Conservation (phyloP, 345 rosid genomes). For the Gossypium herbaceum region DNA sequence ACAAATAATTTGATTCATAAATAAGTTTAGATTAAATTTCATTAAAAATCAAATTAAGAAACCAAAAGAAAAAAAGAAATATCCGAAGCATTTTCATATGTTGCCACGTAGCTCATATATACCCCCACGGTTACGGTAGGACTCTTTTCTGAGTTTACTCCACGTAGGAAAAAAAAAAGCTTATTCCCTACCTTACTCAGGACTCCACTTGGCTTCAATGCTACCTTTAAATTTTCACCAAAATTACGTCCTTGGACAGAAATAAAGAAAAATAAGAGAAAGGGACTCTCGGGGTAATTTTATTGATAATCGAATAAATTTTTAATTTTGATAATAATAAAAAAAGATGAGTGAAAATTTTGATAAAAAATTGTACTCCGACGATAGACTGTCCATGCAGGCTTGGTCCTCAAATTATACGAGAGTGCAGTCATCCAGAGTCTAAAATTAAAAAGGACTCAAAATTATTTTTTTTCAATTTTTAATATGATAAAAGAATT, state of each 20-base stretch:
- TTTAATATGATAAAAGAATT: no score
- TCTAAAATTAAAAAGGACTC: fast-evolving
- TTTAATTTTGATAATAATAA: no score
- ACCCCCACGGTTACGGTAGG: not conserved
- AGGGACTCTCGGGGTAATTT: not conserved
- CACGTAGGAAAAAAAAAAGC: not conserved
- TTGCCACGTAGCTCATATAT: not conserved
- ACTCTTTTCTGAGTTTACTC: not conserved
- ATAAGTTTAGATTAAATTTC: no score
- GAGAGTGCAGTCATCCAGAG: no score
- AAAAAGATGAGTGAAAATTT: no score
- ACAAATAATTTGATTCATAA: no score
- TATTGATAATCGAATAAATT: no score
- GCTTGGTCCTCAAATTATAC: no score
- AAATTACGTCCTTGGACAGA: not conserved
- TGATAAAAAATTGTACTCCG: no score
- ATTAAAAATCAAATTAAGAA: not conserved
- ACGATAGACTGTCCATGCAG: no score
- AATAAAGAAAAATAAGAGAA: no score
- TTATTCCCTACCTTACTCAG: not conserved
- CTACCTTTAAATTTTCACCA: not conserved
- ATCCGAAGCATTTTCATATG: not conserved
- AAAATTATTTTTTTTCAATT: no score
- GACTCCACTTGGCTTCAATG: not conserved
- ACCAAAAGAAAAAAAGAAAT: not conserved